These are phyloP conservation scores for Dipteronia sinensis DNA, from an alignment of 345 rosid species.

Conservation along the genomic window DNA sequence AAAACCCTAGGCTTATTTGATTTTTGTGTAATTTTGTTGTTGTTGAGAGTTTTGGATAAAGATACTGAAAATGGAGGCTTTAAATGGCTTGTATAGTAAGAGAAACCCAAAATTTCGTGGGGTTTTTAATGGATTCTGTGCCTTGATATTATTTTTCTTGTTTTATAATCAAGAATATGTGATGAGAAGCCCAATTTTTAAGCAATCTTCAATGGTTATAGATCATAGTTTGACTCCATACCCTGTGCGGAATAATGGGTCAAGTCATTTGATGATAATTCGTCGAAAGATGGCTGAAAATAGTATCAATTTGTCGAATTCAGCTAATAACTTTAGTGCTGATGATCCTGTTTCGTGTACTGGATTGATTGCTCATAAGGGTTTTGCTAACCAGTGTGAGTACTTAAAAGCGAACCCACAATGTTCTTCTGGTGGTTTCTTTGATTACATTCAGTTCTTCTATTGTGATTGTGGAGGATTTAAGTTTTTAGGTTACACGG, in stretches of 20 bases:
- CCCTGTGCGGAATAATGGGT: slow-evolving; percentile 22
- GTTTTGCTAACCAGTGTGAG: slow-evolving; percentile 53
- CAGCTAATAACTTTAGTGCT: slow-evolving; percentile 28
- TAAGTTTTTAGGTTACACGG: slow-evolving; percentile 47
- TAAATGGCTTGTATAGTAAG: slow-evolving; percentile 17
- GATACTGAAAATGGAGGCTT: slow-evolving; percentile 26
- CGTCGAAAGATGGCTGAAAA: slow-evolving; percentile 33
- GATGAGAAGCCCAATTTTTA: slow-evolving; percentile 34
- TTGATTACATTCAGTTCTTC: slow-evolving; percentile 74
- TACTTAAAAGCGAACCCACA: slow-evolving; percentile 61
- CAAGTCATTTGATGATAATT: slow-evolving; percentile 28
- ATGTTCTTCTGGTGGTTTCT: slow-evolving; percentile 74
- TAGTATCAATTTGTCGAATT: slow-evolving; percentile 22
- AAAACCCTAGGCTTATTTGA: slow-evolving; percentile 34
- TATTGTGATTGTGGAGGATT: slow-evolving; percentile 66
- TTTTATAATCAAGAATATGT: slow-evolving; percentile 38
- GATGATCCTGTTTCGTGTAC: slow-evolving; percentile 41
- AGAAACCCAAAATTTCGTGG: slow-evolving; percentile 43
- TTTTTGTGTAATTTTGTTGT: slow-evolving; percentile 1
- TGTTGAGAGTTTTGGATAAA: background rate
- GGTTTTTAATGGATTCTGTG: slow-evolving; percentile 42
- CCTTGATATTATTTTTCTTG: slow-evolving; percentile 34
- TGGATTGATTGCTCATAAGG: slow-evolving; percentile 45
- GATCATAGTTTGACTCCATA: slow-evolving; percentile 15
- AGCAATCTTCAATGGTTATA: slow-evolving; percentile 24